Evolutionary conservation across 2,329 filamentous ascomycete species (phyloP).

Genomic region (Fusarium concolor): DNA sequence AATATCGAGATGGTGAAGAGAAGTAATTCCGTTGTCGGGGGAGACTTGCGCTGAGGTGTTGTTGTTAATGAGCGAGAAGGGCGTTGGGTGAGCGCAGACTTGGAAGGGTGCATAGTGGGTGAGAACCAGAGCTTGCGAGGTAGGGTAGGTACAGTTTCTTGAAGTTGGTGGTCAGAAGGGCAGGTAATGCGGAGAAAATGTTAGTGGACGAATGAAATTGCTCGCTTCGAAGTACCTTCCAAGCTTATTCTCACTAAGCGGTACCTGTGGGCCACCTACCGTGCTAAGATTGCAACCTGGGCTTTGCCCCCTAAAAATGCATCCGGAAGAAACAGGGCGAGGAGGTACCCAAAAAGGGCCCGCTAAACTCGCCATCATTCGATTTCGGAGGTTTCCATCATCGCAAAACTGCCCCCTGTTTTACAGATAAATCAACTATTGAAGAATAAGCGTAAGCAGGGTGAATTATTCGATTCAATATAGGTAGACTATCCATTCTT

Average conservation of each 20-base stretch:
- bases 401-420: constrained; percentile 17
- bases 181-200: constrained; percentile 48
- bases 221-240: constrained; percentile 28
- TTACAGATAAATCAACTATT: constrained; percentile 10
- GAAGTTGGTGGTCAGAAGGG: constrained; percentile 37
- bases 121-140: constrained; percentile 30
- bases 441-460: neutral
- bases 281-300: constrained; percentile 29
- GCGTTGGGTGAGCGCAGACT: constrained; percentile 22
- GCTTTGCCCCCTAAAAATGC: constrained; percentile 19
- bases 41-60: constrained; percentile 21
- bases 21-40: neutral
- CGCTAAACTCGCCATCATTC: constrained; percentile 41
- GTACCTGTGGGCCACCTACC: constrained; percentile 14
- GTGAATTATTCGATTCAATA: neutral
- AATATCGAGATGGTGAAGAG: constrained; percentile 6
- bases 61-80: constrained; percentile 24
- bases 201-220: constrained; percentile 23
- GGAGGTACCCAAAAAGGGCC: constrained; percentile 30
- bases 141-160: constrained; percentile 22
- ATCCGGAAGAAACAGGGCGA: constrained; percentile 42
- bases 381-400: constrained; percentile 47
- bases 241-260: neutral
- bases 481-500: neutral
- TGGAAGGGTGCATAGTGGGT: constrained; percentile 36